phyloP scores from a whole-genome alignment of 352 stramenopile genomes.

The Globisporangium mamillatum region DNA sequence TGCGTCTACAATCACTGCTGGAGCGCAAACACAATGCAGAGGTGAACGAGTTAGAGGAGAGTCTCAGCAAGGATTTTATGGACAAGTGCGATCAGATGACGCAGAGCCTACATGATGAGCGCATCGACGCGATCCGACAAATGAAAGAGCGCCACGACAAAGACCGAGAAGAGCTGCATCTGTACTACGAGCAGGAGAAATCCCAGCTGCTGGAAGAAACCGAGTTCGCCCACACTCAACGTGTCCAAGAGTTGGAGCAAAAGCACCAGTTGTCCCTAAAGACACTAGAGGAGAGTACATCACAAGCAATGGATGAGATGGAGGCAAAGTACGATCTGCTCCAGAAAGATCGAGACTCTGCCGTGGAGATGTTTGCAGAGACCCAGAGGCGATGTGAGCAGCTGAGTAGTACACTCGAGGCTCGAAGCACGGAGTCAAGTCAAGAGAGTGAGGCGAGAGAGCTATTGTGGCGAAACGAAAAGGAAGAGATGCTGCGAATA shows the following conservation, averaged over 20 bases:
- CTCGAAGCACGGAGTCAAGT: neutral
- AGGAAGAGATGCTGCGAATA: constrained; percentile 2
- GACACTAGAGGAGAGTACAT: constrained; percentile 17
- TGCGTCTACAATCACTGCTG: constrained; percentile 5
- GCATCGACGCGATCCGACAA: constrained; percentile 35
- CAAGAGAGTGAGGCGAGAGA: neutral
- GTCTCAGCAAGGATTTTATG: constrained; percentile 41
- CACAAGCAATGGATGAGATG: neutral
- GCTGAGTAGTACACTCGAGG: constrained; percentile 4
- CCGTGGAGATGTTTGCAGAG: constrained; percentile 6
- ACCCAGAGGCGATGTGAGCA: constrained; percentile 7
- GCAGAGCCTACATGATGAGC: constrained; percentile 52
- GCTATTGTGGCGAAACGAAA: constrained; percentile 1
- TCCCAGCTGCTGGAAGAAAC: constrained; percentile 54
- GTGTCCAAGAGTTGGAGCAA: constrained; percentile 33
- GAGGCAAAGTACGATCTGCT: neutral
- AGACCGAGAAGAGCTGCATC: constrained; percentile 50
- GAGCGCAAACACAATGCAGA: constrained; percentile 19
- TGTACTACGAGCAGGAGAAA: constrained; percentile 59
- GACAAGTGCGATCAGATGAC: constrained; percentile 61
- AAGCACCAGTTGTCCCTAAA: constrained; percentile 22
- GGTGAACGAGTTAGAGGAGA: constrained; percentile 38
- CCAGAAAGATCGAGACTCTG: neutral
- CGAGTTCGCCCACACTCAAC: constrained; percentile 18
- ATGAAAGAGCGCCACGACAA: constrained; percentile 43